Conservation (phyloP, 2,329 filamentous ascomycete species). For the Ramichloridium luteum region DNA sequence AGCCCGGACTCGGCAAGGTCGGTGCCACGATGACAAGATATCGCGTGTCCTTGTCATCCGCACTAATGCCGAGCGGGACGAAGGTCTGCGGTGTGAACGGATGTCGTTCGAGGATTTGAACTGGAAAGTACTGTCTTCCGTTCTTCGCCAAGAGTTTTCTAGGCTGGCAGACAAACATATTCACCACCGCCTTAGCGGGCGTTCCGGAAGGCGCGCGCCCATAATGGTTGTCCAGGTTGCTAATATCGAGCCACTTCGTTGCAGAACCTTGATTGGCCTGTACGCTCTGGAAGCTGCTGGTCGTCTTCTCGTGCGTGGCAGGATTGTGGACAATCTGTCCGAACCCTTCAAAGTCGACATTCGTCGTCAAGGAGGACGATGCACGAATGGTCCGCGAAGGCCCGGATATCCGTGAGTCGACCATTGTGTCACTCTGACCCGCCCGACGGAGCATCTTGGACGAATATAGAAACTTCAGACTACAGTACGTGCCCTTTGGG, state of each 20-base stretch:
- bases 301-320: slow-evolving; percentile 30
- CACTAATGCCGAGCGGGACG: slow-evolving; percentile 54
- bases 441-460: too few relatives aligned
- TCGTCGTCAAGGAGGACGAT: too few relatives aligned
- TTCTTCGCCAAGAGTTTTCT: slow-evolving; percentile 36
- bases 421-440: too few relatives aligned
- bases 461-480: too few relatives aligned
- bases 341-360: slow-evolving; percentile 65
- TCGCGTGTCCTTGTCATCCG: slow-evolving; percentile 33
- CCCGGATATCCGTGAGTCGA: too few relatives aligned
- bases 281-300: slow-evolving; percentile 33
- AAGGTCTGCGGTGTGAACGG: slow-evolving; percentile 94
- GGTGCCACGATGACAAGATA: slow-evolving; percentile 89
- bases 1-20: slow-evolving; percentile 40
- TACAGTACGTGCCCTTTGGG: too few relatives aligned
- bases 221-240: slow-evolving; percentile 62
- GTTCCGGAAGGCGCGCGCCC: slow-evolving; percentile 47
- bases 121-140: slow-evolving; percentile 40
- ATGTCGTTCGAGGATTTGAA: slow-evolving; percentile 74
- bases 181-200: slow-evolving; percentile 55
- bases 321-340: slow-evolving; percentile 68
- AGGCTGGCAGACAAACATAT: slow-evolving; percentile 78
- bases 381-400: too few relatives aligned
- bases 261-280: slow-evolving; percentile 78
- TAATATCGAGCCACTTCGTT: slow-evolving; percentile 72